phyloP scores from a whole-genome alignment of 139 green algal species.

The Micromonas pusilla region DNA sequence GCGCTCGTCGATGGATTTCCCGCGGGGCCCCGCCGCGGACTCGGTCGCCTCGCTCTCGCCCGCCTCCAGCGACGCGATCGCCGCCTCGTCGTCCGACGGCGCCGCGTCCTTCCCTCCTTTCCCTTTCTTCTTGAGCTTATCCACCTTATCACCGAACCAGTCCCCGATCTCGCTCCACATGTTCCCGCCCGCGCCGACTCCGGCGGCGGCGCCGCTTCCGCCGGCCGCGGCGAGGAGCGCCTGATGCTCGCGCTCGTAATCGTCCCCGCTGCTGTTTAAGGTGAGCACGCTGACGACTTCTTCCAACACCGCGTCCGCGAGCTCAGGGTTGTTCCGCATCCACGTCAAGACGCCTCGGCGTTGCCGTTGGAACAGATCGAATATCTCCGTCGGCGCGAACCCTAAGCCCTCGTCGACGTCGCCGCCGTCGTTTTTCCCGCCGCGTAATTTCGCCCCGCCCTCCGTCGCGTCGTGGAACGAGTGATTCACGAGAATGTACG shows the following conservation, averaged over 20 bases:
- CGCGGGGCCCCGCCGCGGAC: no score
- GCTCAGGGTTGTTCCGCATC: slow-evolving; percentile 11
- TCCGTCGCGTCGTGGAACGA: slow-evolving; percentile 8
- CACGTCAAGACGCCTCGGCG: slow-evolving; percentile 15
- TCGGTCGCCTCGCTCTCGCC: no score
- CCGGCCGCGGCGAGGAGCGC: no score
- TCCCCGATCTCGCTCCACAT: no score
- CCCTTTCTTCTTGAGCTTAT: slow-evolving; percentile 8
- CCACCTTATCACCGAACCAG: not conserved
- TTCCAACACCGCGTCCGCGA: slow-evolving; percentile 16
- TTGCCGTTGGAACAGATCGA: slow-evolving; percentile 33
- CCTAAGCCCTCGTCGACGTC: not conserved
- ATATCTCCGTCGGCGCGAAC: slow-evolving; percentile 29
- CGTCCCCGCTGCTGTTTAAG: slow-evolving; percentile 5
- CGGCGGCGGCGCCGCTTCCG: no score
- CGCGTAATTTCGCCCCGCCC: not conserved
- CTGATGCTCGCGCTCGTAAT: no score
- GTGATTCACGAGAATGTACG: slow-evolving; percentile 30
- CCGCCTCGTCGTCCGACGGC: not conserved
- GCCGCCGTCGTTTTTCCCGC: not conserved
- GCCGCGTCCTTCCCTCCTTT: not conserved
- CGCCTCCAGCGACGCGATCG: no score
- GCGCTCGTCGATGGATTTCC: no score
- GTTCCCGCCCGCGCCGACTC: no score
- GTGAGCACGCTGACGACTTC: slow-evolving; percentile 25